Percentiles rank a stretch among this genome's conserved stretches.
Conservation (phyloP, 2,329 filamentous ascomycete species). For the Elsinoe necatrix region DNA sequence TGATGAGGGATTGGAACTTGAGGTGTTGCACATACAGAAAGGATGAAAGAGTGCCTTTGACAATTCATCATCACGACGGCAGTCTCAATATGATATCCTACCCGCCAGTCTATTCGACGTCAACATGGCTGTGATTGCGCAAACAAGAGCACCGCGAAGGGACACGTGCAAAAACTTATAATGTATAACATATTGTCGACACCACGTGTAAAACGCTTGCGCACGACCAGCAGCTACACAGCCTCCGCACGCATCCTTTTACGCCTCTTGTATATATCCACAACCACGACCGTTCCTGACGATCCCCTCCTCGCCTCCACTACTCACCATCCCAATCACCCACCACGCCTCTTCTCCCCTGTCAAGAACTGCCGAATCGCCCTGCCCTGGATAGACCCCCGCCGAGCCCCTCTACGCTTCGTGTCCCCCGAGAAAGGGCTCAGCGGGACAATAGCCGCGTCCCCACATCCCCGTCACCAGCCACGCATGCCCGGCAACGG, state of each 20-base stretch:
- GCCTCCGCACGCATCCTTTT: neutral
- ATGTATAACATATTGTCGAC: neutral
- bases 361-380: neutral
- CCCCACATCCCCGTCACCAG: neutral
- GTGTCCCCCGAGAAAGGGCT: neutral
- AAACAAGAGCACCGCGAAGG: no score
- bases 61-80: no score
- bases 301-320: neutral
- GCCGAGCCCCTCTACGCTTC: constrained; percentile 3
- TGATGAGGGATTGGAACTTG: neutral
- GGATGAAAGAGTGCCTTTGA: no score
- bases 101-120: no score
- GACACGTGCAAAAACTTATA: neutral
- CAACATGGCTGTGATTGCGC: no score
- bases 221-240: neutral
- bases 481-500: neutral
- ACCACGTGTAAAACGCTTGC: neutral
- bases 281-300: neutral
- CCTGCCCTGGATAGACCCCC: neutral
- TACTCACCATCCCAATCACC: neutral
- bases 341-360: neutral
- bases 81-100: no score
- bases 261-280: neutral
- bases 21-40: neutral
- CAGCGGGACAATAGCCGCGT: neutral